Evolutionary conservation across 2,329 filamentous ascomycete genomes (phyloP).

Genomic region (Nannizziopsis arthrosporioides): DNA sequence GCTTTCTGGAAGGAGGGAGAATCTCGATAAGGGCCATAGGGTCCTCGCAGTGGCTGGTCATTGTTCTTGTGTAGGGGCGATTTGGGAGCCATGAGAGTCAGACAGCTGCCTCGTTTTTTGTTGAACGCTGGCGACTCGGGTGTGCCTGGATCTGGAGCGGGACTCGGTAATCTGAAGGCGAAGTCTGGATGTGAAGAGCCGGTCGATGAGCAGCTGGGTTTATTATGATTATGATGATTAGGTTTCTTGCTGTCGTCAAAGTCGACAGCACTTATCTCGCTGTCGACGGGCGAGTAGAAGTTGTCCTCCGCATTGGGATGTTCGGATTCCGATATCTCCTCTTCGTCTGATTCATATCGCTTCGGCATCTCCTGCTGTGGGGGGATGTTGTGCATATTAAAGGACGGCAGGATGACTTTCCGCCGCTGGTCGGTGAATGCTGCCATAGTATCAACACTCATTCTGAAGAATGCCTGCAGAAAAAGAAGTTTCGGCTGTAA

Average conservation of each 20-base stretch:
- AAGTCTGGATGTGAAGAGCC: constrained; percentile 1
- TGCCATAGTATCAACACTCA: not conserved
- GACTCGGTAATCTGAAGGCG: constrained; percentile 7
- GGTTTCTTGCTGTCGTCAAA: not conserved
- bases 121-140: not conserved
- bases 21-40: constrained; percentile 7
- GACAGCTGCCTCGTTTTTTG: constrained; percentile 6
- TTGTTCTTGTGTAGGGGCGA: not conserved
- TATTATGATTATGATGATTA: not conserved
- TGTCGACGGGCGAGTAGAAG: constrained; percentile 14
- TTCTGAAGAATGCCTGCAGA: not conserved
- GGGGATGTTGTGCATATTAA: constrained; percentile 8
- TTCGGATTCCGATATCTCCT: constrained; percentile 16
- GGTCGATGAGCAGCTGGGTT: not conserved
- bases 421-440: not conserved
- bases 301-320: constrained; percentile 8
- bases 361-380: constrained; percentile 5
- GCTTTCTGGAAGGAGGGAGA: constrained; percentile 7
- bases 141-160: not conserved
- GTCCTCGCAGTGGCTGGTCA: constrained; percentile 1
- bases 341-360: constrained; percentile 17
- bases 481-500: not conserved
- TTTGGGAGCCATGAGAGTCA: constrained; percentile 9
- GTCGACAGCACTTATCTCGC: constrained; percentile 7
- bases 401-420: not conserved